Conservation (phyloP, 495 filamentous ascomycete species). For the Tuber borchii region DNA sequence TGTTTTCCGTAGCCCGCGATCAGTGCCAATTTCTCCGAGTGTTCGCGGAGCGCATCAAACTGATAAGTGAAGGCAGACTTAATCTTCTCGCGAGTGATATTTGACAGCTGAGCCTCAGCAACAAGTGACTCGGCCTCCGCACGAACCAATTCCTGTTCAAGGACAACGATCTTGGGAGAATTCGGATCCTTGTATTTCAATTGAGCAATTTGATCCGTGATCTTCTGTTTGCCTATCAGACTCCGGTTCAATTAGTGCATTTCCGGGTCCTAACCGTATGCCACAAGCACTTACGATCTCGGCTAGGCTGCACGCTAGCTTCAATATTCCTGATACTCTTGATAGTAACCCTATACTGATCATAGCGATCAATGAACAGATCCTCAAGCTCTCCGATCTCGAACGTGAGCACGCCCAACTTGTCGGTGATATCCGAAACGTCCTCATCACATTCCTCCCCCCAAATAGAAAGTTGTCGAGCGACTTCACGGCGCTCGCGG, state of each 20-base stretch:
- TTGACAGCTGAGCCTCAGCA: constrained; percentile 93
- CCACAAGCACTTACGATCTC: constrained; percentile 65
- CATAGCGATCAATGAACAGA: constrained; percentile 94
- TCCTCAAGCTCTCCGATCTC: constrained; percentile 98
- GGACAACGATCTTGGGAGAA: constrained; percentile 91
- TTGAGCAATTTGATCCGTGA: constrained; percentile 97
- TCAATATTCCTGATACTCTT: constrained; percentile 99
- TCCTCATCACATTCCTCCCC: constrained; percentile 94
- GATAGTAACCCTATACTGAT: constrained; percentile 97
- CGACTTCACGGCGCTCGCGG: constrained; percentile 94
- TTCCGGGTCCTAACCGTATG: neutral
- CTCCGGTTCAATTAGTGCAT: constrained; percentile 1
- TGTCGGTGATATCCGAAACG: constrained; percentile 97
- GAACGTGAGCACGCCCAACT: constrained; percentile 94
- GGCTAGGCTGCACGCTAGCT: constrained; percentile 92
- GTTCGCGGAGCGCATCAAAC: constrained; percentile 93
- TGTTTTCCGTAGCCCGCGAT: constrained; percentile 98
- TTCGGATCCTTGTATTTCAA: constrained; percentile 99
- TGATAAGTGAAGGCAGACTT: constrained; percentile 98
- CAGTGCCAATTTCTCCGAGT: constrained; percentile 96
- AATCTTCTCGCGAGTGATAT: constrained; percentile 98
- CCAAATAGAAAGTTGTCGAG: constrained; percentile 98
- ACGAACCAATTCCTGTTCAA: constrained; percentile 97
- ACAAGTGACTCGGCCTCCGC: constrained; percentile 97
- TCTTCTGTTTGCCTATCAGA: constrained; percentile 85